Conservation (phyloP, 768 basidiomycete species). For the Lyophyllum shimeji region DNA sequence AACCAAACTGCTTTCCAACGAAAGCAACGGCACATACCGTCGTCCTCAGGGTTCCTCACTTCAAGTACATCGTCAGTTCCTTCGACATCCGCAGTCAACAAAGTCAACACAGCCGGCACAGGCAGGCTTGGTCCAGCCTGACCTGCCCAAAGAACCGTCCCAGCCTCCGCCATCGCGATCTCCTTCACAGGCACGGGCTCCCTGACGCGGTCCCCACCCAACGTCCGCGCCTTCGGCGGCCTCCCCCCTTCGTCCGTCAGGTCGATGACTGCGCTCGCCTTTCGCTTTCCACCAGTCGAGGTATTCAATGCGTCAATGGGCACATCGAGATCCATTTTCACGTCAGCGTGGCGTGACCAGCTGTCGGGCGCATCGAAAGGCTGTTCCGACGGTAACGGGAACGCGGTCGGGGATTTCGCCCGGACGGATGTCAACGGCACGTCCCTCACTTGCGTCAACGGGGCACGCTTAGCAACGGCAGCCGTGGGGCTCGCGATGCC, state of each 20-base stretch:
- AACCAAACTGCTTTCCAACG: background rate
- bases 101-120: slow-evolving; percentile 60
- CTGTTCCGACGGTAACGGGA: slow-evolving; percentile 51
- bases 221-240: slow-evolving; percentile 45
- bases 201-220: slow-evolving; percentile 67
- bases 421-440: slow-evolving; percentile 19
- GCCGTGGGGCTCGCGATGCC: slow-evolving; percentile 23
- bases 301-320: slow-evolving; percentile 55
- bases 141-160: slow-evolving; percentile 19
- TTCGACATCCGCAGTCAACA: slow-evolving; percentile 58
- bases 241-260: slow-evolving; percentile 37
- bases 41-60: slow-evolving; percentile 71
- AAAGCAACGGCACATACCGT: no score
- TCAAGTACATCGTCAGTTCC: slow-evolving; percentile 72
- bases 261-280: slow-evolving; percentile 36
- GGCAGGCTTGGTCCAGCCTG: slow-evolving; percentile 41
- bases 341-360: slow-evolving; percentile 35
- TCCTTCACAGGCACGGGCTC: slow-evolving; percentile 54
- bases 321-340: slow-evolving; percentile 55
- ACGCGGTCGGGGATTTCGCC: slow-evolving; percentile 30
- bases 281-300: slow-evolving; percentile 51
- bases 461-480: slow-evolving; percentile 35
- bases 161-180: slow-evolving; percentile 32
- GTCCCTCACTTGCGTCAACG: slow-evolving; percentile 31
- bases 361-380: slow-evolving; percentile 40